Base-by-base conservation (phyloP, 1,284 basidiomycete species). In the Ceratobasidium theobromae region DNA sequence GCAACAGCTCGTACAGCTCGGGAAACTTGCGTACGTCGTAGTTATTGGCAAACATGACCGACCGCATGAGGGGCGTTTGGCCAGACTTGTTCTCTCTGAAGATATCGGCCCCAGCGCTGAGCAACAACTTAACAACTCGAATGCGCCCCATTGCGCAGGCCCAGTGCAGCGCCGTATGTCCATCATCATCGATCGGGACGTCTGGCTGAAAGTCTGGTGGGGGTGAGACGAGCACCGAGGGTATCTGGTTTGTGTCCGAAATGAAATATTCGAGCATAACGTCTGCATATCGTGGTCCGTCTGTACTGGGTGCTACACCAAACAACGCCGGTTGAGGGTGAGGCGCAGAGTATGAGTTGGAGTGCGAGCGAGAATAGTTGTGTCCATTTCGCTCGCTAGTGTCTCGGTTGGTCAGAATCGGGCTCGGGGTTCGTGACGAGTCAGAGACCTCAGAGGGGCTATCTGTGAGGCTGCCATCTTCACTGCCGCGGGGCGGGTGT, bases 1-100 rank as follows among this genome's bases (percentile, higher is more conserved):
- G 96, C 25, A 99, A 79, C 5, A 98, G 85, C 76, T 99, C 96
- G 77, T 98, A 99, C 21, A 99, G 81, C 75, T 99, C 96, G 1
- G 95, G 94, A 73, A 99, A 99, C 77, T 99, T 99, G 73, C 97
- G 92, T 62, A 99, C 89, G 77, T 99, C 97, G 75, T 99, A 99
- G 77, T 99, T 99, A 79, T 99, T 99, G 68, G 94, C 93, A 76
- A 99, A 99, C 97, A 99, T 99, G 74, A 98, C 97, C 71, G 89
- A 91, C 23, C 97, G 91, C 97, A 99, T 99, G 62, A 99, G 80
- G 0, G 97, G 91, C 9, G 97, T 99, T 77, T 99, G 97, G 27
- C 97, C 97, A 25, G 93, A 87, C 75, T 91, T 91, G 80, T 99
- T 99, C 72, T 96, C 94, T 72, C 93, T 90, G 82, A 98, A 99